These are phyloP conservation scores for Candida awuae DNA, from an alignment of 805 yeast genomes.

Conservation along the genomic window DNA sequence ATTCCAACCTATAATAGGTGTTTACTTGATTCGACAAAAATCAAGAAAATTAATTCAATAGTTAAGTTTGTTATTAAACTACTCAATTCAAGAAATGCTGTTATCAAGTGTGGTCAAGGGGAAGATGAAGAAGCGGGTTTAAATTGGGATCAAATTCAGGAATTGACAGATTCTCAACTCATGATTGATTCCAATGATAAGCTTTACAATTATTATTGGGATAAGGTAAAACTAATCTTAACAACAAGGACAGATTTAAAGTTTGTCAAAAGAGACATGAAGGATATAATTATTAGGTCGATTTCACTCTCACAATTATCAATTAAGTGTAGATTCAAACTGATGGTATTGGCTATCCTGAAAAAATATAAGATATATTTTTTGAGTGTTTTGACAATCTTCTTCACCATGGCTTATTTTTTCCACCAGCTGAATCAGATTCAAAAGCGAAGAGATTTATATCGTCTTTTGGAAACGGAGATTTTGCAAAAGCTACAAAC, in stretches of 20 bases:
- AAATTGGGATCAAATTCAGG: constrained; percentile 60
- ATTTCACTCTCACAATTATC: constrained; percentile 23
- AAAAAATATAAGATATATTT: constrained; percentile 20
- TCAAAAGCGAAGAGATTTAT: constrained; percentile 32
- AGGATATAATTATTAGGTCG: constrained; percentile 19
- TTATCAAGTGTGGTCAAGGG: constrained; percentile 32
- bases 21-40: constrained; percentile 67
- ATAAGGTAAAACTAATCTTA: constrained; percentile 14
- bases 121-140: constrained; percentile 26
- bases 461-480: constrained; percentile 39
- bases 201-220: constrained; percentile 22
- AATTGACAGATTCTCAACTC: constrained; percentile 45
- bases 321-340: constrained; percentile 23
- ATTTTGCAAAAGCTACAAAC: constrained; percentile 44
- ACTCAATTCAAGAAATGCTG: constrained; percentile 66
- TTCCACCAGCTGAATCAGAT: constrained; percentile 32
- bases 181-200: constrained; percentile 16
- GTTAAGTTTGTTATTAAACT: constrained; percentile 57
- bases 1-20: constrained; percentile 62
- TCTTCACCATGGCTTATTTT: constrained; percentile 7
- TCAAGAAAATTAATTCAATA: constrained; percentile 59
- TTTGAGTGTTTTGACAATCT: constrained; percentile 9
- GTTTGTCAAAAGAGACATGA: background rate
- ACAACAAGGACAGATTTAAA: constrained; percentile 8
- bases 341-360: constrained; percentile 17